Conservation (phyloP, 129 eudicot genomes). For the Glebionis coronaria region DNA sequence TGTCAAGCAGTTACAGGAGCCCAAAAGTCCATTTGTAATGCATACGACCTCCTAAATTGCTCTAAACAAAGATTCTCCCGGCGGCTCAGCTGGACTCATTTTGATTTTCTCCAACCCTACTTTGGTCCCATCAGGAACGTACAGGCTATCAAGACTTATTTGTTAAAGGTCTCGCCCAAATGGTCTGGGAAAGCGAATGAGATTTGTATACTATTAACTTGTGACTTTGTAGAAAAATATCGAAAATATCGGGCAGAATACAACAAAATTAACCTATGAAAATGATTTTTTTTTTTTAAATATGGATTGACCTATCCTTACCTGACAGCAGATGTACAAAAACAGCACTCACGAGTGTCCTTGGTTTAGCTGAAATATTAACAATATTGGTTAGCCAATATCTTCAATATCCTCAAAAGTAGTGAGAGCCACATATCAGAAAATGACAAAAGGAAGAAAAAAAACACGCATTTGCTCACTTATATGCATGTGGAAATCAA, state of each 20-base stretch:
- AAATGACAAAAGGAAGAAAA: not conserved
- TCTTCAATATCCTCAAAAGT: constrained; percentile 21
- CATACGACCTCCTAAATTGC: not conserved
- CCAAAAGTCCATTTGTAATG: not conserved
- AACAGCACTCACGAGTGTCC: constrained; percentile 69
- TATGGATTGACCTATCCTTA: constrained; percentile 8
- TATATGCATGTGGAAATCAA: constrained; percentile 1
- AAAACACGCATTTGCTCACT: not conserved
- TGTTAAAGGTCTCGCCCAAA: not conserved
- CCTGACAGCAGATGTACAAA: constrained; percentile 78
- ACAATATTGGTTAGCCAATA: constrained; percentile 20
- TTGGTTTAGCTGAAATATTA: constrained; percentile 55
- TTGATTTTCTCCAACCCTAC: not conserved
- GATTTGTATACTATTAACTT: not conserved
- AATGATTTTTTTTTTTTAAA: not conserved
- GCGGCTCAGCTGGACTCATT: not conserved
- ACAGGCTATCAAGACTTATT: not conserved
- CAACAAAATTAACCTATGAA: no score
- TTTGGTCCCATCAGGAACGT: not conserved
- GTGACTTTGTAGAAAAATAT: no score
- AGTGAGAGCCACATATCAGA: not conserved
- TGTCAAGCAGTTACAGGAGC: not conserved
- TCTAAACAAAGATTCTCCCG: no score
- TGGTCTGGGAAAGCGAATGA: not conserved
- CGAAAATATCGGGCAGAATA: no score